Evolutionary conservation across 306 rosid species (phyloP).

Genomic region (Pterocarpus santalinus): DNA sequence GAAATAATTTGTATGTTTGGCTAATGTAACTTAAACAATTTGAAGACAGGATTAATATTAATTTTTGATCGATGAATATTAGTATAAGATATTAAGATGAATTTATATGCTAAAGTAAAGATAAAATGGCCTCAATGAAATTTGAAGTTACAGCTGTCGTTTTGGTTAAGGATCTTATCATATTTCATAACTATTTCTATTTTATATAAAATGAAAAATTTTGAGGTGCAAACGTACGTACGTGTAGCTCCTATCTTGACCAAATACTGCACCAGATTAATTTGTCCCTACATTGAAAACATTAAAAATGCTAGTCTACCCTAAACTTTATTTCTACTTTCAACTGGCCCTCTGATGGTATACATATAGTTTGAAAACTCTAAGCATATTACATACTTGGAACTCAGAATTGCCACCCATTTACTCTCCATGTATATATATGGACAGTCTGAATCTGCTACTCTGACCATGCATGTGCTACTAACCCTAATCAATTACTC

Average conservation of each 20-base stretch:
- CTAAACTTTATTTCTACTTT: neutral
- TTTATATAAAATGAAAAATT: too few species aligned
- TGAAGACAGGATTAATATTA: too few species aligned
- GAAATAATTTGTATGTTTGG: too few species aligned
- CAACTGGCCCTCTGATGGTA: neutral
- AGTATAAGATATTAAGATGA: too few species aligned
- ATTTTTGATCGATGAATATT: too few species aligned
- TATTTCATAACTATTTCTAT: neutral
- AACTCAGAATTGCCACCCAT: neutral
- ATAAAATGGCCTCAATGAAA: too few species aligned
- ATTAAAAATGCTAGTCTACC: neutral
- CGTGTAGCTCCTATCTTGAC: neutral
- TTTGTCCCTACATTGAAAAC: neutral
- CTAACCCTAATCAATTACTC: neutral
- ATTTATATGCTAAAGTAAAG: neutral
- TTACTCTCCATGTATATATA: neutral
- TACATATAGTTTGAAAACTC: neutral
- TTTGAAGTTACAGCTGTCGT: neutral
- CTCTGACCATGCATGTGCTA: constrained; percentile 37
- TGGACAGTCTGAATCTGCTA: neutral
- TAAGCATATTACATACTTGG: too few species aligned
- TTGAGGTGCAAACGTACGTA: too few species aligned
- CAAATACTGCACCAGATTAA: neutral
- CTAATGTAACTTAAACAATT: too few species aligned
- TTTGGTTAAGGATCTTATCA: neutral